These are phyloP conservation scores for Ceratobasidium sp. DNA, from an alignment of 1,284 basidiomycete genomes.

Conservation along the genomic window DNA sequence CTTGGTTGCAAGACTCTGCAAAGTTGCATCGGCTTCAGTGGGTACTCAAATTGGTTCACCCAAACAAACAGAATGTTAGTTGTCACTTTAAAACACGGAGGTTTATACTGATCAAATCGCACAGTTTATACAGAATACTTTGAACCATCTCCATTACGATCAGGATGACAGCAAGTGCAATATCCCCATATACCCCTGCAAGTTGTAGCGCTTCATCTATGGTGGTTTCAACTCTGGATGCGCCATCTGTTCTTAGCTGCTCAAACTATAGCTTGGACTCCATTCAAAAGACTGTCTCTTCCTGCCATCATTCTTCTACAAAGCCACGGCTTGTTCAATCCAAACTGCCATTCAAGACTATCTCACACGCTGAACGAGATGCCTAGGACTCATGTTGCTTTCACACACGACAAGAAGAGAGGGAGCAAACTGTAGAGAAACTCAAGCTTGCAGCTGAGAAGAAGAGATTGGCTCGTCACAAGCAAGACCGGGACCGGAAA, in stretches of 20 bases:
- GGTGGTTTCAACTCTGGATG: not conserved
- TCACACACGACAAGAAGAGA: not conserved
- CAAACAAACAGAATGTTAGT: not conserved
- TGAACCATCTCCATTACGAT: not conserved
- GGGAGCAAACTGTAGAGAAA: not conserved
- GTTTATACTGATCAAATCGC: not conserved
- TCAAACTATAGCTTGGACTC: not conserved
- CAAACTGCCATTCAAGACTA: conserved; percentile 12
- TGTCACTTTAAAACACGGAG: too few species aligned
- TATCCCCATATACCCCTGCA: not conserved
- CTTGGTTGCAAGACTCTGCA: not conserved
- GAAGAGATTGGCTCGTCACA: not conserved
- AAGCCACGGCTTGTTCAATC: not conserved
- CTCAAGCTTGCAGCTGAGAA: not conserved
- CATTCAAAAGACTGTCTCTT: not conserved
- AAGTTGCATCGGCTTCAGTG: not conserved
- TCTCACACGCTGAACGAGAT: not conserved
- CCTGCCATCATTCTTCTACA: not conserved
- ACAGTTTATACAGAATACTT: not conserved
- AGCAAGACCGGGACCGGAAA: not conserved
- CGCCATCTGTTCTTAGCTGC: not conserved
- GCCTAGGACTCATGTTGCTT: not conserved
- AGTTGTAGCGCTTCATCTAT: not conserved
- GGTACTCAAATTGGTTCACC: not conserved
- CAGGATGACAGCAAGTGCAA: not conserved